A percentile compares a stretch with the other conserved stretches of the same genome.
Conservation (phyloP, 768 basidiomycete genomes). For the Candolleomyces efflorescens region DNA sequence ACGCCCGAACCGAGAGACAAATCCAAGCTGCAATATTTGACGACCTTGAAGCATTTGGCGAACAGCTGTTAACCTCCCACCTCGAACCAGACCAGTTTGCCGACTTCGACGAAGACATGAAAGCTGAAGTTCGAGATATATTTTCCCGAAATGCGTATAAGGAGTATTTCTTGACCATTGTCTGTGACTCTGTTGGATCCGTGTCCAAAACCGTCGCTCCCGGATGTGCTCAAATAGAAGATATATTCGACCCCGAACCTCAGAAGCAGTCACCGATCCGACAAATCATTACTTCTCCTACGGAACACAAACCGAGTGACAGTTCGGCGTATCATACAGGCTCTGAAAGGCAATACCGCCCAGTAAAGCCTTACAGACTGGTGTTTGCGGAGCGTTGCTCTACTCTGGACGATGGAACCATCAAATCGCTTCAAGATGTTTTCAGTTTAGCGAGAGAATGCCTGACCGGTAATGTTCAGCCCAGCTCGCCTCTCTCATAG, state of each 20-base stretch:
- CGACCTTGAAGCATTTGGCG: not conserved
- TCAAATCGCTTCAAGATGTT: not conserved
- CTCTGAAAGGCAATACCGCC: no score
- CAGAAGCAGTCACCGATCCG: not conserved
- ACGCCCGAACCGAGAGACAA: no score
- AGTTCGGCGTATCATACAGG: not conserved
- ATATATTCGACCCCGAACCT: not conserved
- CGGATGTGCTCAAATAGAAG: not conserved
- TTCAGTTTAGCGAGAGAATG: not conserved
- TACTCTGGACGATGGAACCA: not conserved
- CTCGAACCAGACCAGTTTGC: not conserved
- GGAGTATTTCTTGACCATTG: not conserved
- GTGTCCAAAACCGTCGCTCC: not conserved
- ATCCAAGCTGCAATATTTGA: constrained; percentile 2
- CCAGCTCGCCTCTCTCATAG: not conserved
- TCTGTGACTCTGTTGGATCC: not conserved
- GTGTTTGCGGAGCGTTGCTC: not conserved
- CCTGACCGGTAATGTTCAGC: not conserved
- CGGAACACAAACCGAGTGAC: not conserved
- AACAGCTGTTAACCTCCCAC: not conserved
- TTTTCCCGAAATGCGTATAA: not conserved
- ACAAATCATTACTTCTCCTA: not conserved
- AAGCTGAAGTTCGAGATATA: not conserved
- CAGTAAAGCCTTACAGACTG: not conserved
- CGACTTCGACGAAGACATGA: not conserved